These are phyloP conservation scores for Excoecaria cochinchinensis DNA, from an alignment of 345 rosid genomes.

Conservation along the genomic window DNA sequence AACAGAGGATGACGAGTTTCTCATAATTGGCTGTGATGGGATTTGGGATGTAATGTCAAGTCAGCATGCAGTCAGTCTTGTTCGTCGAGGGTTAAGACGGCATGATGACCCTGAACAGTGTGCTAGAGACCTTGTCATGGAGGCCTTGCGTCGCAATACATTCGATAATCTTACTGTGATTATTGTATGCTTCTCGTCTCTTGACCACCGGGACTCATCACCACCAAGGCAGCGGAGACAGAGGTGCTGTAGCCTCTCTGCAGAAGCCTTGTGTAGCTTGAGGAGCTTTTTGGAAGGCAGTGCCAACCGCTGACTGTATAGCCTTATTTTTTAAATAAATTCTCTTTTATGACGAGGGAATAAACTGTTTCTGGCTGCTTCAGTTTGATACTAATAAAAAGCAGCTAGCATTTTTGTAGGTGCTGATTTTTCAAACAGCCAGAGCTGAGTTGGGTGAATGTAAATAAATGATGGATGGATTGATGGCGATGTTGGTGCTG, in stretches of 20 bases:
- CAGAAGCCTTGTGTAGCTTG: slow-evolving; percentile 69
- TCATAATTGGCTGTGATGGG: slow-evolving; percentile 86
- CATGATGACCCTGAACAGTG: slow-evolving; percentile 72
- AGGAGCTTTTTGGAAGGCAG: slow-evolving; percentile 52
- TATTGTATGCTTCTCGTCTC: slow-evolving; percentile 59
- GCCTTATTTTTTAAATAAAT: slow-evolving; percentile 5
- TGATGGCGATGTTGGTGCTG: slow-evolving; percentile 26
- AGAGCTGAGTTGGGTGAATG: slow-evolving; percentile 18
- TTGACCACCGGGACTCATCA: slow-evolving; percentile 40
- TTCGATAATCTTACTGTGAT: slow-evolving; percentile 79
- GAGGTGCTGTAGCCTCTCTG: slow-evolving; percentile 58
- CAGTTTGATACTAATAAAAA: slow-evolving; percentile 34
- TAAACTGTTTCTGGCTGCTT: slow-evolving; percentile 41
- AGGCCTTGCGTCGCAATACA: slow-evolving; percentile 56
- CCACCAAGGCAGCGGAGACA: slow-evolving; percentile 41
- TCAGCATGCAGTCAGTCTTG: slow-evolving; percentile 72
- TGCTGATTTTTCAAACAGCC: slow-evolving; percentile 17
- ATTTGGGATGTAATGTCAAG: slow-evolving; percentile 93
- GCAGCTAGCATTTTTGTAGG: slow-evolving; percentile 43
- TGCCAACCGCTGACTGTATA: slow-evolving; percentile 30
- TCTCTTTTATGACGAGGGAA: neutral
- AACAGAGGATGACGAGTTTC: slow-evolving; percentile 84
- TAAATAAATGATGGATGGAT: slow-evolving; percentile 15
- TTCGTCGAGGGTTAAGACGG: slow-evolving; percentile 52
- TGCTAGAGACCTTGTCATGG: slow-evolving; percentile 77